Conservation (phyloP, 2,329 filamentous ascomycete genomes). For the Dactylellina drechsleri region DNA sequence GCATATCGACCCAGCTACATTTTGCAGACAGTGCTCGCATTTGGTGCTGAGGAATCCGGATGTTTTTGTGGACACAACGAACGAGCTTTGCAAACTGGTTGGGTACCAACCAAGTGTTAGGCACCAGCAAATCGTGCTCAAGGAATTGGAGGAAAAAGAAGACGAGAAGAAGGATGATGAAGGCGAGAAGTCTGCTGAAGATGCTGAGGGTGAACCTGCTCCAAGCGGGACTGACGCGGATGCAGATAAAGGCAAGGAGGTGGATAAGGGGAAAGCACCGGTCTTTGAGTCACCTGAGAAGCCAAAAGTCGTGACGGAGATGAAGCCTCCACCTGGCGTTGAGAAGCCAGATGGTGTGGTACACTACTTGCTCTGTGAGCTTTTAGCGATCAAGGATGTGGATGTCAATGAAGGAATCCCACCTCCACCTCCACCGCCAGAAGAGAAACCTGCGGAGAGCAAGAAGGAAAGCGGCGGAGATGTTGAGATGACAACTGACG, state of each 20-base stretch:
- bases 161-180: conserved; percentile 57
- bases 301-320: conserved; percentile 72
- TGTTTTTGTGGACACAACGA: conserved; percentile 85
- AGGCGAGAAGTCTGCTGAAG: conserved; percentile 60
- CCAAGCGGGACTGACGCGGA: conserved; percentile 8
- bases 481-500: conserved; percentile 65
- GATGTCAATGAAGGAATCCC: conserved; percentile 59
- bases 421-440: conserved; percentile 42
- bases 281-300: conserved; percentile 70
- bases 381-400: conserved; percentile 69
- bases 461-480: conserved; percentile 61
- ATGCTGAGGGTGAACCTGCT: conserved; percentile 39
- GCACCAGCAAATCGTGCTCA: conserved; percentile 57
- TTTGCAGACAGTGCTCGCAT: conserved; percentile 79
- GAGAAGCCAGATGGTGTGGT: conserved; percentile 95
- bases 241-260: conserved; percentile 52
- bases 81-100: conserved; percentile 80
- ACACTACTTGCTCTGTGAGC: conserved; percentile 90
- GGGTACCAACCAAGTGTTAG: conserved; percentile 64
- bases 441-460: conserved; percentile 36
- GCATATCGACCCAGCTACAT: conserved; percentile 75
- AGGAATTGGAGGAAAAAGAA: conserved; percentile 55
- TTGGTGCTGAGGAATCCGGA: conserved; percentile 82
- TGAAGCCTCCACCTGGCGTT: conserved; percentile 79
- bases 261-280: conserved; percentile 62